Evolutionary conservation across 371 early-diverging fungal species (phyloP), one percentile per base, ranked within the genome.

Genomic region (Mortierella sp.): DNA sequence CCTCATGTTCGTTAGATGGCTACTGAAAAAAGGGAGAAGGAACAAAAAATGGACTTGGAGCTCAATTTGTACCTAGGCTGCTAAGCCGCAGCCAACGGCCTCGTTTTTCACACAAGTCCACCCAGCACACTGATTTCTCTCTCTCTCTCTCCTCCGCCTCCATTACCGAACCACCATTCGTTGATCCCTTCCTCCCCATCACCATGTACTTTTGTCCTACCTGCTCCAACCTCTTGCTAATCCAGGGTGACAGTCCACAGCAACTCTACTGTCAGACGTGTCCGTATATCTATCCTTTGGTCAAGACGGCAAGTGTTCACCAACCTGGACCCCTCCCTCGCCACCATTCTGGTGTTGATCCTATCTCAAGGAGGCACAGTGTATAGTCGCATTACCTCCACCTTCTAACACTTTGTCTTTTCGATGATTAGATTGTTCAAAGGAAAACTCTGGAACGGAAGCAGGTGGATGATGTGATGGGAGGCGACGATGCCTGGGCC

Each of bases 391-490:
- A 24, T 39, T 52, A 3, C 34, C 44, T 12, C n/a, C 5, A n/a
- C 44, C 7, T 41, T 16, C 37, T n/a, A n/a, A n/a, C n/a, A n/a
- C n/a, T 48, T 44, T 14, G 19, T 19, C 22, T 19, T 1, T 43
- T 39, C 13, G 22, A 29, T 40, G 57, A 43, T 46, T 61, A 60
- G 56, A 51, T 79, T 85, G 91, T 84, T 77, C 61, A 85, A 82
- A 17, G 88, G 24, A 89, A 86, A 54, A 65, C 76, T 29, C 85
- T 95, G 57, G 83, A 94, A 62, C 84, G 91, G 57, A 96, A 96
- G 74, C 87, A 91, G 78, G 92, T 95, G 2, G 98, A 97, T 77
- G 98, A 97, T 83, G 94, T 97, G 2, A 81, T 97, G 24, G 96
- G 98, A 65, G 95, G 96, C 53, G 94, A 89, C 37, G 89, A 94